phyloP scores from a whole-genome alignment of 2,329 filamentous ascomycete genomes.

The Bipolaris sorokiniana region DNA sequence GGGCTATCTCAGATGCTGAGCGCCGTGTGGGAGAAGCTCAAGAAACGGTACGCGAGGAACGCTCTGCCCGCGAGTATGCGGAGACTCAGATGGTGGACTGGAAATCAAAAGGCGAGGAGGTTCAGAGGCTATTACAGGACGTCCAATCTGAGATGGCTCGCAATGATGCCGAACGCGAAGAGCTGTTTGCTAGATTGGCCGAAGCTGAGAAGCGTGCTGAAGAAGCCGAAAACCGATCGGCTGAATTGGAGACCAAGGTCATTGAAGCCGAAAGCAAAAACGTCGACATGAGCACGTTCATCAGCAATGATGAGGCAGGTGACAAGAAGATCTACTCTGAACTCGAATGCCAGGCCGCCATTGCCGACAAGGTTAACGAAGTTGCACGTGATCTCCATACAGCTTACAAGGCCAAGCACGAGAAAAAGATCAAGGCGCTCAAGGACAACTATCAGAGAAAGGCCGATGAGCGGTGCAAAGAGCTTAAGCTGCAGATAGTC shows the following conservation, averaged over 20 bases:
- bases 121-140: slow-evolving; percentile 79
- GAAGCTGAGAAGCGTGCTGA: slow-evolving; percentile 76
- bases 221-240: slow-evolving; percentile 75
- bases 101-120: slow-evolving; percentile 84
- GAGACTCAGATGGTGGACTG: slow-evolving; percentile 78
- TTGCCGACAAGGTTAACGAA: slow-evolving; percentile 86
- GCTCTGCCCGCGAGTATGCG: slow-evolving; percentile 71
- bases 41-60: slow-evolving; percentile 82
- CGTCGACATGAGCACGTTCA: slow-evolving; percentile 69
- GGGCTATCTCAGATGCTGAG: slow-evolving; percentile 87
- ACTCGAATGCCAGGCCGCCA: slow-evolving; percentile 64
- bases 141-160: slow-evolving; percentile 82
- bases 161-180: slow-evolving; percentile 80
- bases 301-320: slow-evolving; percentile 45
- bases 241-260: slow-evolving; percentile 65
- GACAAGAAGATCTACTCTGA: slow-evolving; percentile 49
- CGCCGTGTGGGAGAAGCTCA: slow-evolving; percentile 85
- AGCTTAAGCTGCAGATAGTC: slow-evolving; percentile 74
- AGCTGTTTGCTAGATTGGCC: slow-evolving; percentile 74
- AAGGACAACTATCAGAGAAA: slow-evolving; percentile 82
- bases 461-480: slow-evolving; percentile 85
- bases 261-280: slow-evolving; percentile 68
- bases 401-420: slow-evolving; percentile 96
- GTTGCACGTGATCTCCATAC: slow-evolving; percentile 80
- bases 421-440: slow-evolving; percentile 90